Evolutionary conservation across 2,329 filamentous ascomycete genomes (phyloP).

Genomic region (Botrytis fragariae): DNA sequence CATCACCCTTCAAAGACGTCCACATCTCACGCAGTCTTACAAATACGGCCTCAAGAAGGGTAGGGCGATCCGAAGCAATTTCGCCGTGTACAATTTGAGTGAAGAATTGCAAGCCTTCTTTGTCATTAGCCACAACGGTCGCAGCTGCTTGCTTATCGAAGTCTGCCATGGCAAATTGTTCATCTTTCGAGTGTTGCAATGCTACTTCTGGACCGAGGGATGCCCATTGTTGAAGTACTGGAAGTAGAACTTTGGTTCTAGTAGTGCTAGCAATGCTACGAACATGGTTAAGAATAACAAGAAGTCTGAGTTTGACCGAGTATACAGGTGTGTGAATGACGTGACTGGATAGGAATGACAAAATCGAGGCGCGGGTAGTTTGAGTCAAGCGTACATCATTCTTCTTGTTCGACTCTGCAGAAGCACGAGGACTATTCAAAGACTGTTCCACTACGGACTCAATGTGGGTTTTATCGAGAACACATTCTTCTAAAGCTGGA

Average conservation of each 20-base stretch:
- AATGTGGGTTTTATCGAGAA: conserved; percentile 74
- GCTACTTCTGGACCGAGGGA: conserved; percentile 52
- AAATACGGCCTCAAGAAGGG: conserved; percentile 65
- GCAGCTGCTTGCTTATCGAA: conserved; percentile 53
- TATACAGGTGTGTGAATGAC: conserved; percentile 65
- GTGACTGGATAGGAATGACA: conserved; percentile 74
- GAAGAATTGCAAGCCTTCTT: conserved; percentile 55
- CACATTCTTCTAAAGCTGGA: conserved; percentile 78
- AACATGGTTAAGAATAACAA: conserved; percentile 70
- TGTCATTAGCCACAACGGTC: conserved; percentile 54
- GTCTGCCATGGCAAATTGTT: conserved; percentile 47
- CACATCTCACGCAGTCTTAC: conserved; percentile 69
- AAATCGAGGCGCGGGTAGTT: conserved; percentile 60
- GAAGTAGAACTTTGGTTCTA: conserved; percentile 73
- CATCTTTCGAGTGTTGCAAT: conserved; percentile 47
- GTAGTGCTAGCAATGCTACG: conserved; percentile 68
- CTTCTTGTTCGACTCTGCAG: conserved; percentile 44
- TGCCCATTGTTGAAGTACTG: conserved; percentile 69
- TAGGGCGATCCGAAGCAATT: conserved; percentile 45
- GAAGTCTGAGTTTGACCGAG: conserved; percentile 65
- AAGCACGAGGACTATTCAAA: conserved; percentile 53
- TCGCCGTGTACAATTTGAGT: conserved; percentile 49
- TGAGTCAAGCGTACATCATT: conserved; percentile 51
- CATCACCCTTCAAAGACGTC: conserved; percentile 65
- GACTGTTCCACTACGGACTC: conserved; percentile 58